Conservation (phyloP, 1,139 yeast species). For the Candida pseudoviswanathii region DNA sequence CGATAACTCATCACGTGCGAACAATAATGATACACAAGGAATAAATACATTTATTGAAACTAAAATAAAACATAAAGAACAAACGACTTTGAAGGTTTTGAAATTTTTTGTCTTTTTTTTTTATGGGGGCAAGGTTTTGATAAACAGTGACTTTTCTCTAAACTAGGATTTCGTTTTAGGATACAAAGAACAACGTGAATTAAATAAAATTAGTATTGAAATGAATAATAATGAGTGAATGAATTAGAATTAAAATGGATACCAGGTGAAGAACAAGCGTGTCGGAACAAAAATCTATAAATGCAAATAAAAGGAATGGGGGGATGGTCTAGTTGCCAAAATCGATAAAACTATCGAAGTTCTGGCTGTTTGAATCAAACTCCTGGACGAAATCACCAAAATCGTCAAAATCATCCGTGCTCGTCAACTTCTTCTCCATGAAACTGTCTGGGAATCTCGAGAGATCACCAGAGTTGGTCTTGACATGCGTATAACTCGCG, state of each 20-base stretch:
- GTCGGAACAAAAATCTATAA: conserved; percentile 1
- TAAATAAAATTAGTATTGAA: too few species aligned
- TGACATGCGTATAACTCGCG: conserved; percentile 5
- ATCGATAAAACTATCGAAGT: conserved; percentile 7
- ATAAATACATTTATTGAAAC: not conserved
- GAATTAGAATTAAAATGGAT: not conserved
- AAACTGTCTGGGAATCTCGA: not conserved
- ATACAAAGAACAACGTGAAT: not conserved
- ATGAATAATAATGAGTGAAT: too few species aligned
- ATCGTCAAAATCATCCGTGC: conserved; percentile 4
- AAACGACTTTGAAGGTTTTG: not conserved
- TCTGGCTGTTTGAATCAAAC: not conserved
- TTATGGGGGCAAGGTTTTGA: too few species aligned
- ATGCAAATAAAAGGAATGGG: not conserved
- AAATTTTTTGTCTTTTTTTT: too few species aligned
- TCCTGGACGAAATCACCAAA: not conserved
- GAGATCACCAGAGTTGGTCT: conserved; percentile 1
- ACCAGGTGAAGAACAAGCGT: not conserved
- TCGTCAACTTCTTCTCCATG: not conserved
- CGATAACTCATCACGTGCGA: not conserved
- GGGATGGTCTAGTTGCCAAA: conserved; percentile 6
- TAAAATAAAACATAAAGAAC: not conserved
- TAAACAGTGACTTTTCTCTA: not conserved
- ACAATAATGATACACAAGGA: not conserved
- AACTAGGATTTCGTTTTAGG: too few species aligned